phyloP scores from a whole-genome alignment of 2,329 filamentous ascomycete species.

The Paecilomyces variotii region DNA sequence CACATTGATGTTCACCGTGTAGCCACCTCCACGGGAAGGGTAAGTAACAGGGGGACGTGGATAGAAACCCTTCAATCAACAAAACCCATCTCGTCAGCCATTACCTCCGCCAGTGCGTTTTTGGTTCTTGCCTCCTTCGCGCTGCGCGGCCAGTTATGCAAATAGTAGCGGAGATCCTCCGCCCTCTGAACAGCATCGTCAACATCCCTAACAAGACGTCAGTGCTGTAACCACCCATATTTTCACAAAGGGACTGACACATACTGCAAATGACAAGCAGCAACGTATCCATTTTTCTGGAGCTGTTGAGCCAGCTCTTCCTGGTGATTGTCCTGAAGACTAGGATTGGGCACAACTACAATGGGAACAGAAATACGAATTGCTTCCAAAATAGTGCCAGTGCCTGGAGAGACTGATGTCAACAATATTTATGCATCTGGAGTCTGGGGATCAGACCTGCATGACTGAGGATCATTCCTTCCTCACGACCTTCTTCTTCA shows the following conservation, averaged over 20 bases:
- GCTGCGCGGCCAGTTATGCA: slow-evolving; percentile 45
- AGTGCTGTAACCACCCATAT: slow-evolving; percentile 1
- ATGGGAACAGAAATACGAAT: slow-evolving; percentile 65
- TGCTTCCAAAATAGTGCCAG: slow-evolving; percentile 80
- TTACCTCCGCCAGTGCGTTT: slow-evolving; percentile 41
- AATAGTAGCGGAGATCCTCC: slow-evolving; percentile 37
- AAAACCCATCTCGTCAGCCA: slow-evolving; percentile 52
- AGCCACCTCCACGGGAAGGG: background rate
- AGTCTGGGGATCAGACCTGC: slow-evolving; percentile 55
- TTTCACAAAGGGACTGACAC: slow-evolving; percentile 14
- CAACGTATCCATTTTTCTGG: slow-evolving; percentile 64
- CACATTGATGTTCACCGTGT: background rate
- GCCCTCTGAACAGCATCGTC: slow-evolving; percentile 39
- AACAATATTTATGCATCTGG: background rate
- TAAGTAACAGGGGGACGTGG: background rate
- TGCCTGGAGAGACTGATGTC: slow-evolving; percentile 48
- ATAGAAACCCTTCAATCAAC: slow-evolving; percentile 33
- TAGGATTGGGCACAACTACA: slow-evolving; percentile 81
- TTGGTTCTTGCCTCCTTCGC: slow-evolving; percentile 31
- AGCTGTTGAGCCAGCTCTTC: slow-evolving; percentile 74
- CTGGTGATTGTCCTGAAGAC: slow-evolving; percentile 84
- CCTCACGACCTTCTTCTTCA: slow-evolving; percentile 27
- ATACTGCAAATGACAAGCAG: slow-evolving; percentile 62
- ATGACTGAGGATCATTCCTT: slow-evolving; percentile 79
- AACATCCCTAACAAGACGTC: slow-evolving; percentile 36